Conservation (phyloP, 139 green algal genomes). For the Nannochloris sp. region DNA sequence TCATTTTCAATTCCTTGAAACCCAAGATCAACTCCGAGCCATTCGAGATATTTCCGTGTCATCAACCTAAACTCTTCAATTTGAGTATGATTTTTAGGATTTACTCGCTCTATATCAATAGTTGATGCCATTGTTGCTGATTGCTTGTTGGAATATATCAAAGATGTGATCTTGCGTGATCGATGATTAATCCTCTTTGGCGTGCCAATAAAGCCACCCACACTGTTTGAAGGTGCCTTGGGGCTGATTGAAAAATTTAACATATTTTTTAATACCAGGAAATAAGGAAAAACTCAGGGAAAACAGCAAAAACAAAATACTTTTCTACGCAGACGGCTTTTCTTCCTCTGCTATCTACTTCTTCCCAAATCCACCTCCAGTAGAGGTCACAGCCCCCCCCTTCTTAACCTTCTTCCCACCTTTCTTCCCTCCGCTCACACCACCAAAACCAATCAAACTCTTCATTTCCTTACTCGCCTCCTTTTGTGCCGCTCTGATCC, state of each 20-base stretch:
- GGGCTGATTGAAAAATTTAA: too few species aligned
- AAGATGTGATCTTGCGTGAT: too few species aligned
- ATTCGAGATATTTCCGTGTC: constrained; percentile 18
- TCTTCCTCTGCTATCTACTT: not conserved
- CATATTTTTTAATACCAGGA: too few species aligned
- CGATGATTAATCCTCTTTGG: too few species aligned
- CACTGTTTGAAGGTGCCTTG: too few species aligned
- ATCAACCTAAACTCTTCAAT: constrained; percentile 11
- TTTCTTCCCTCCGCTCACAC: not conserved
- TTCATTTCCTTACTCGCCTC: not conserved
- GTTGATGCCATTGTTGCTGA: too few species aligned
- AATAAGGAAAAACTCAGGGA: too few species aligned
- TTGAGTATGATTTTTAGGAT: constrained; percentile 1
- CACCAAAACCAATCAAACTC: not conserved
- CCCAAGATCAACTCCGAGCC: constrained; percentile 23
- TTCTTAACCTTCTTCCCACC: not conserved
- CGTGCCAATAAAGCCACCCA: too few species aligned
- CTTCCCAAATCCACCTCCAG: not conserved
- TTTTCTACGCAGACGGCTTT: too few species aligned
- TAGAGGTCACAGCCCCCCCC: not conserved
- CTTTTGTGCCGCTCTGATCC: constrained; percentile 5
- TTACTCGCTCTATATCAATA: too few species aligned
- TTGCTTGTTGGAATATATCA: too few species aligned
- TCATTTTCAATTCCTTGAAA: constrained; percentile 24
- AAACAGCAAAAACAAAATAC: too few species aligned